Percentiles rank a stretch among this genome's conserved stretches.
These are phyloP conservation scores for Fagopyrum esculentum DNA, from an alignment of 148 eudicot genomes.

Conservation along the genomic window DNA sequence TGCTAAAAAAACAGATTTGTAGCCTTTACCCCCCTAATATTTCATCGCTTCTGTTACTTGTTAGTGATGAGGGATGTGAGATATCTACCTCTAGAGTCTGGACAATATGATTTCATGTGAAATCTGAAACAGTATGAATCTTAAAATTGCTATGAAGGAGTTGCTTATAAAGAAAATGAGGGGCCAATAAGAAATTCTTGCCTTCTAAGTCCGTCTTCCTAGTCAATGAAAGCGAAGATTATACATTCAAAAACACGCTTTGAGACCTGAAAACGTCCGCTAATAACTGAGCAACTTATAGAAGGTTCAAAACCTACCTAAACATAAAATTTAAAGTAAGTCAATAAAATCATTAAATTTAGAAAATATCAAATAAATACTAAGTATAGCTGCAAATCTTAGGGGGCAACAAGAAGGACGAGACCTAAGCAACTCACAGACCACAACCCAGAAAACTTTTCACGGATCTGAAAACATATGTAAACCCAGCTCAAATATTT, in stretches of 20 bases:
- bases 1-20: too few relatives aligned
- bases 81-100: too few relatives aligned
- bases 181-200: not conserved
- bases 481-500: not conserved
- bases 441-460: not conserved
- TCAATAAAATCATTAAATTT: not conserved
- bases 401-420: not conserved
- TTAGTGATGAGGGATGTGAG: too few relatives aligned
- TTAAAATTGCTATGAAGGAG: not conserved
- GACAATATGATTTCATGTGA: not conserved
- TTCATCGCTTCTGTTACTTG: too few relatives aligned
- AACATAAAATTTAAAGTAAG: not conserved
- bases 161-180: not conserved
- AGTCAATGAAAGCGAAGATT: not conserved
- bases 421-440: slow-evolving; percentile 1
- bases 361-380: not conserved
- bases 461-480: not conserved
- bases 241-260: slow-evolving; percentile 1
- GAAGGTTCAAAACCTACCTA: not conserved
- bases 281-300: not conserved
- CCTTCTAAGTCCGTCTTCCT: not conserved
- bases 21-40: too few relatives aligned
- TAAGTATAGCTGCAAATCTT: not conserved
- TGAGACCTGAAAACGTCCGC: not conserved
- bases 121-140: not conserved